Conservation (phyloP, 192 early-diverging fungal species). For the Coemansia guatemalensis region DNA sequence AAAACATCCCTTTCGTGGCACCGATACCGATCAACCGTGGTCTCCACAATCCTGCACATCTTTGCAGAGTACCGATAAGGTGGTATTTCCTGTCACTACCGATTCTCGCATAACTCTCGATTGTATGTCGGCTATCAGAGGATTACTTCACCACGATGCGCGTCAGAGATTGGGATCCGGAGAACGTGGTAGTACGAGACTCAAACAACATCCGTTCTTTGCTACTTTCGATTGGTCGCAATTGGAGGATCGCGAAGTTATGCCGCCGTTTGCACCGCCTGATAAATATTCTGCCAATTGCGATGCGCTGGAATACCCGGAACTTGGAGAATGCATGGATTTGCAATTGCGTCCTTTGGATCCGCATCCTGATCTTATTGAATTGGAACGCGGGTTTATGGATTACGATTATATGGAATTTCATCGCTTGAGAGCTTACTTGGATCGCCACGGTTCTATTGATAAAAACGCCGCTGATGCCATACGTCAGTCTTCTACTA, state of each 20-base stretch:
- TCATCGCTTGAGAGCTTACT: slow-evolving; percentile 55
- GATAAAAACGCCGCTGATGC: slow-evolving; percentile 5
- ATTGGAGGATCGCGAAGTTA: slow-evolving; percentile 63
- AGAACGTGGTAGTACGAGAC: slow-evolving; percentile 60
- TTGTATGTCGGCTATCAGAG: slow-evolving; percentile 66
- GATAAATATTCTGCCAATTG: not conserved
- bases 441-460: slow-evolving; percentile 14
- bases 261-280: slow-evolving; percentile 72
- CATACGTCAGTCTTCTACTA: not conserved
- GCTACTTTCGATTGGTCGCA: slow-evolving; percentile 69
- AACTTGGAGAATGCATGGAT: slow-evolving; percentile 76
- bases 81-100: slow-evolving; percentile 49
- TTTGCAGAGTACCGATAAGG: slow-evolving; percentile 37
- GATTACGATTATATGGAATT: slow-evolving; percentile 76
- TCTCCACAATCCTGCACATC: not conserved
- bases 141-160: slow-evolving; percentile 70
- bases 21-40: not conserved
- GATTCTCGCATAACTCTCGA: slow-evolving; percentile 55
- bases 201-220: slow-evolving; percentile 82
- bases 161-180: slow-evolving; percentile 72
- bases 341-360: slow-evolving; percentile 9
- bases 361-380: not conserved
- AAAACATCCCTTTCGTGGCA: slow-evolving; percentile 57
- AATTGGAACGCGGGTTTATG: slow-evolving; percentile 70
- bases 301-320: not conserved